Base-by-base conservation (phyloP, 2,329 filamentous ascomycete species). In the Macrophomina tecta region DNA sequence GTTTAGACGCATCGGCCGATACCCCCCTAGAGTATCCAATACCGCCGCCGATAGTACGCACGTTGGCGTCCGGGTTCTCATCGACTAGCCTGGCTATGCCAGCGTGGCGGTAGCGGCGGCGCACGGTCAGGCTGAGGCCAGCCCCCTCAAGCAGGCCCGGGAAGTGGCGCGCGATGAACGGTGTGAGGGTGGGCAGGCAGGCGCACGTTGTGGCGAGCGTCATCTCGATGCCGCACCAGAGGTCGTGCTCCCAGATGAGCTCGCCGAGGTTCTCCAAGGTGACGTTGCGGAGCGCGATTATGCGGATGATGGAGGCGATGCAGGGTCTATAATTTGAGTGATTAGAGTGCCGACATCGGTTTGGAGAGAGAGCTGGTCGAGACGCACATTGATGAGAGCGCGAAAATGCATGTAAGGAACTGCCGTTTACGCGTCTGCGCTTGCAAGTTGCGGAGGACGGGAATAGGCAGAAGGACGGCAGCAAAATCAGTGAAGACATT, bases 201-300 rank as follows among this genome's bases (percentile, higher is more conserved):
- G 53, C 53, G 34, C 53, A 58, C 34, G 34, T 58, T 32, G 32
- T 58, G 34, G n/a, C 53, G 16, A 58, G 34, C 4, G 53, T 32
- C n/a, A 58, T 42, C 40, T 58, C 53, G 11, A 58, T 40, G 34
- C 53, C 53, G 53, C 53, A 58, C 34, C 40, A 58, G 3, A 58
- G 53, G n/a, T 58, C 34, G 34, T 40, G 53, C 34, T 58, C n/a
- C 53, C 53, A 58, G 6, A 58, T 40, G 32, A 45, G 23, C 23
- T 23, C 23, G 23, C 23, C 23, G 23, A 23, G 23, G 23, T 23
- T 23, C 23, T 23, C 11, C 3, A 16, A n/a, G 42, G 11, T 5
- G 42, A 45, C 2, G 42, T 45, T 45, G 11, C 16, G 42, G 6
- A 5, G 11, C 16, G 42, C 16, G 42, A 45, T 45, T 5, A 45